A percentile compares a stretch with the other conserved stretches of the same genome.
phyloP scores from a whole-genome alignment of 75 land plant genomes.

The Cunninghamia lanceolata region DNA sequence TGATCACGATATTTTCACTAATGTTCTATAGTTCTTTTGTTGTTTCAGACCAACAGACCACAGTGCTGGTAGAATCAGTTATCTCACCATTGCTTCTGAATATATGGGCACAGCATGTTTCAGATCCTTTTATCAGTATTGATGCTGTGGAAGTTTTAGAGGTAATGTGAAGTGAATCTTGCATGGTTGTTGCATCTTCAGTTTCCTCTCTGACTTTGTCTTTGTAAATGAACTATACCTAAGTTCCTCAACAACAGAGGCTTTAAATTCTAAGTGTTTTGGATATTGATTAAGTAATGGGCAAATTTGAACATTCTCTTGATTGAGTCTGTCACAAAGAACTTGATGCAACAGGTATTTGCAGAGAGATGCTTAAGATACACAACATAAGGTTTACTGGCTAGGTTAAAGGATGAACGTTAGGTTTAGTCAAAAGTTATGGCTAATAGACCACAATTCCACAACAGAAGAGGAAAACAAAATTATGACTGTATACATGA shows the following conservation, averaged over 20 bases:
- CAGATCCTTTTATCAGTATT: constrained; percentile 94
- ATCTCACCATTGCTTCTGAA: constrained; percentile 88
- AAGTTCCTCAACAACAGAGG: background rate
- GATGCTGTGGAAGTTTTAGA: constrained; percentile 90
- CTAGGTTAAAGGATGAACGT: background rate
- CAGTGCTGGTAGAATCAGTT: constrained; percentile 59
- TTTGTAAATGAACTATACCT: background rate
- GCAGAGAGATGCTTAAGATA: background rate
- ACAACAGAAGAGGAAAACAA: background rate
- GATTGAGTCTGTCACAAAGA: background rate
- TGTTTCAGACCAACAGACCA: constrained; percentile 54
- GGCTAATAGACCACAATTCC: background rate
- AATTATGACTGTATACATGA: background rate
- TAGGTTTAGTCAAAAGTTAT: background rate
- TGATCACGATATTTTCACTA: background rate
- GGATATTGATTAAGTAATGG: background rate
- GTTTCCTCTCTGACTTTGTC: background rate
- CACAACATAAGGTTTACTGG: background rate
- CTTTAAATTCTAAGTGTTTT: background rate
- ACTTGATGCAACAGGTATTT: background rate
- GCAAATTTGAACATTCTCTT: background rate
- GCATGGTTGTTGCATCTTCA: background rate
- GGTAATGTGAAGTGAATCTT: constrained; percentile 34
- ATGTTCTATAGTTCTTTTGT: background rate
- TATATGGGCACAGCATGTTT: constrained; percentile 75